Percentiles rank a stretch among this genome's conserved stretches.
Conservation (phyloP, 345 rosid species). For the Pseudoturritis turrita region DNA sequence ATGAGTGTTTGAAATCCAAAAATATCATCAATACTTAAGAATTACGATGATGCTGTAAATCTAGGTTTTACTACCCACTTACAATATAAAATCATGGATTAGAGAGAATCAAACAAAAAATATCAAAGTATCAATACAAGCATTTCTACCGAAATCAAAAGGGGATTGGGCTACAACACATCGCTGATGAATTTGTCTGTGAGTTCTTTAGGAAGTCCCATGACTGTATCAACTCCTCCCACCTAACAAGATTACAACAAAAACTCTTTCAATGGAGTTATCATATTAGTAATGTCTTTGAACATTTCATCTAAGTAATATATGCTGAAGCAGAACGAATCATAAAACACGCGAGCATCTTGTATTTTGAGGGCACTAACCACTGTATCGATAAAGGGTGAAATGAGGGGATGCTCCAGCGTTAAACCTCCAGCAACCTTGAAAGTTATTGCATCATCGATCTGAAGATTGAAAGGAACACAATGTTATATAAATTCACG, state of each 20-base stretch:
- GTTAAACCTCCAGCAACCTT: slow-evolving; percentile 87
- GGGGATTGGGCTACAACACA: slow-evolving; percentile 29
- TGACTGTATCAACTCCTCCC: slow-evolving; percentile 74
- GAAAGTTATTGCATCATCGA: slow-evolving; percentile 65
- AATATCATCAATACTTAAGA: not conserved
- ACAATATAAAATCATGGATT: not conserved
- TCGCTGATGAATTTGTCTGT: slow-evolving; percentile 62
- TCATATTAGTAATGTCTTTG: slow-evolving; percentile 48
- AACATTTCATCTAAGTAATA: not conserved
- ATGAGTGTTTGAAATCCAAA: not conserved
- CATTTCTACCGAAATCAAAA: not conserved
- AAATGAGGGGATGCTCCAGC: slow-evolving; percentile 77
- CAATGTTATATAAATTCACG: not conserved
- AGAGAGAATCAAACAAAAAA: not conserved
- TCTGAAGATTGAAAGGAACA: slow-evolving; percentile 32
- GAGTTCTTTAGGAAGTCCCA: slow-evolving; percentile 88
- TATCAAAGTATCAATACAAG: not conserved
- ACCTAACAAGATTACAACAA: slow-evolving; percentile 44
- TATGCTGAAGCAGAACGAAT: not conserved
- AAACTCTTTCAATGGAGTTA: slow-evolving; percentile 48
- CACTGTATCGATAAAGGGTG: slow-evolving; percentile 80
- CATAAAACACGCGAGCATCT: not conserved
- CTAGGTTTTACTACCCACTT: not conserved
- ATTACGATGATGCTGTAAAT: not conserved
- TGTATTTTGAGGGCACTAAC: slow-evolving; percentile 31